Evolutionary conservation across 331 rosid genomes (phyloP).

Genomic region (Erythrophleum ivorense): DNA sequence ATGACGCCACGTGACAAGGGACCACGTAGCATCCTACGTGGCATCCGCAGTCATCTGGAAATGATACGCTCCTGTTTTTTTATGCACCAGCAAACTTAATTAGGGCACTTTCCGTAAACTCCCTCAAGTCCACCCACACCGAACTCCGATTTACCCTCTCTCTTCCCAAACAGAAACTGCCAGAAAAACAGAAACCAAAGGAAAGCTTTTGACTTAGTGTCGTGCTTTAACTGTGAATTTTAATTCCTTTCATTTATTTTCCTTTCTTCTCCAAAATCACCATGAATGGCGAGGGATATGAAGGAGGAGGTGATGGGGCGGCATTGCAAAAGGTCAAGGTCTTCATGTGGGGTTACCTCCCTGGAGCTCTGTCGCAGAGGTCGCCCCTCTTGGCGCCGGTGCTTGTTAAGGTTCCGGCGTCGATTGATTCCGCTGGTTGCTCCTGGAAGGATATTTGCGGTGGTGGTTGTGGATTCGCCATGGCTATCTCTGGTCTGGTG

Average conservation of each 20-base stretch:
- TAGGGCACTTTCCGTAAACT: slow-evolving; percentile 54
- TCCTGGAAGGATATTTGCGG: slow-evolving; percentile 79
- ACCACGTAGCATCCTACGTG: slow-evolving; percentile 79
- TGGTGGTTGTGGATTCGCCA: slow-evolving; percentile 98
- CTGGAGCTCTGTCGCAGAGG: slow-evolving; percentile 91
- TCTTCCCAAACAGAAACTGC: slow-evolving; percentile 25
- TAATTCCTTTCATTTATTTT: not conserved
- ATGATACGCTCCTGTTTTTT: slow-evolving; percentile 61
- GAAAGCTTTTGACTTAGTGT: not conserved
- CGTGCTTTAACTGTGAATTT: not conserved
- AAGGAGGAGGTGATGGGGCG: slow-evolving; percentile 36
- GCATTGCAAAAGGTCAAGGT: slow-evolving; percentile 44
- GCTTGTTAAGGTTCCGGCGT: slow-evolving; percentile 51
- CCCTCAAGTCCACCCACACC: slow-evolving; percentile 19
- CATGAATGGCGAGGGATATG: slow-evolving; percentile 65
- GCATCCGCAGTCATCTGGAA: slow-evolving; percentile 58
- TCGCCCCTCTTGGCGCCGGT: slow-evolving; percentile 73
- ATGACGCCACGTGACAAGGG: slow-evolving; percentile 30
- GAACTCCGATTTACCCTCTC: not conserved
- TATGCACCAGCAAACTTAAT: slow-evolving; percentile 29
- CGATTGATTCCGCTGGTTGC: slow-evolving; percentile 15
- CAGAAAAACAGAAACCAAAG: not conserved
- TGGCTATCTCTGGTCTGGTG: slow-evolving; percentile 81
- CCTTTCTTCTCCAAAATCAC: slow-evolving; percentile 23
- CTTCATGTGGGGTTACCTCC: slow-evolving; percentile 95